Evolutionary conservation across 2,329 filamentous ascomycete genomes (phyloP).

Genomic region (Fusarium chaquense): DNA sequence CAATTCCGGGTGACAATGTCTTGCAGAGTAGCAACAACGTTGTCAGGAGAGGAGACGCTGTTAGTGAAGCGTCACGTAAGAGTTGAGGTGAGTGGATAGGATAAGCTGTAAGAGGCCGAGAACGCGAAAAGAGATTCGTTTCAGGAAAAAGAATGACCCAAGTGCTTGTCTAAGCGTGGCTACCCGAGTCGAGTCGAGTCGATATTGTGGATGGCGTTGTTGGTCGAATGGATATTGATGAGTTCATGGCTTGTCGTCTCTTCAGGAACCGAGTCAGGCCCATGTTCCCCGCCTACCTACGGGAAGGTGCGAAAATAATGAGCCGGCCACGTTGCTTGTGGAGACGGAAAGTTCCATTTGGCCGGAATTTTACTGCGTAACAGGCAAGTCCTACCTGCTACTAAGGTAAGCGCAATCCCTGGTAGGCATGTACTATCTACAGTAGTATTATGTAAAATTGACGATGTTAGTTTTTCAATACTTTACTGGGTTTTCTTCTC

Average conservation of each 20-base stretch:
- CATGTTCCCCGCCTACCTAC: slow-evolving; percentile 6
- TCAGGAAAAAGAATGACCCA: neutral
- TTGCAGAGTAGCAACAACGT: neutral
- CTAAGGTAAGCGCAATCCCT: neutral
- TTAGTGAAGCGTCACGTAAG: slow-evolving; percentile 11
- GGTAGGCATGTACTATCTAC: neutral
- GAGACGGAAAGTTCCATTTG: neutral
- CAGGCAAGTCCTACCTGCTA: no score
- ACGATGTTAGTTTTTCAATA: no score
- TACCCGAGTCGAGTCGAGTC: neutral
- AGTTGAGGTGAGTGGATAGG: slow-evolving; percentile 5
- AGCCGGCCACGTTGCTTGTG: neutral
- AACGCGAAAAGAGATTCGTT: neutral
- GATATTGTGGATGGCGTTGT: neutral
- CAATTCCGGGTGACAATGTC: neutral
- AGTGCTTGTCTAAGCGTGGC: neutral
- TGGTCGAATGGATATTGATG: slow-evolving; percentile 8
- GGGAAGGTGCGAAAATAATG: slow-evolving; percentile 1
- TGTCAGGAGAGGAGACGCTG: slow-evolving; percentile 4
- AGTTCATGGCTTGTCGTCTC: slow-evolving; percentile 5
- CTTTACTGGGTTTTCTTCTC: no score
- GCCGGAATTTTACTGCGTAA: neutral
- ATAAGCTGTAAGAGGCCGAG: slow-evolving; percentile 1
- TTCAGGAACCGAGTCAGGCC: slow-evolving; percentile 13
- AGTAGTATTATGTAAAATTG: neutral